These are phyloP conservation scores for Berberis thunbergii DNA, from an alignment of 164 flowering plant species.

Conservation along the genomic window DNA sequence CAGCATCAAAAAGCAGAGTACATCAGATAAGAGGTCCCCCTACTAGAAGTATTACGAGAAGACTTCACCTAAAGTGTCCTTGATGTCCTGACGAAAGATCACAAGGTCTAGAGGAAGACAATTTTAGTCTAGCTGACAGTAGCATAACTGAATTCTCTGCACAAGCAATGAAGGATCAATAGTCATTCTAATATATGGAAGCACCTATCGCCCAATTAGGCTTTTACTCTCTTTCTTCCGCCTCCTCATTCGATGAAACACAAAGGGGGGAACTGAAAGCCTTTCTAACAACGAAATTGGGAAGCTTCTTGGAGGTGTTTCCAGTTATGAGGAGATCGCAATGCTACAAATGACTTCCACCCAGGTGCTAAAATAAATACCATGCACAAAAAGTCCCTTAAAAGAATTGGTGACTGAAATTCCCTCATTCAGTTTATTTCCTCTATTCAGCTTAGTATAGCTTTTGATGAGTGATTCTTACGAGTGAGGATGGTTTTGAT, in stretches of 20 bases:
- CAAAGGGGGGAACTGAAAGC: constrained; percentile 12
- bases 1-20: constrained; percentile 8
- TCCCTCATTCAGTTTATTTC: not conserved
- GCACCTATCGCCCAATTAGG: constrained; percentile 17
- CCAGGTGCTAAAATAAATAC: constrained; percentile 30
- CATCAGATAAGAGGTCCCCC: constrained; percentile 3
- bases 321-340: constrained; percentile 52
- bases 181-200: constrained; percentile 20
- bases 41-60: constrained; percentile 13
- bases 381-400: no score
- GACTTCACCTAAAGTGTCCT: constrained; percentile 48
- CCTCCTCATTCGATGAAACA: constrained; percentile 17
- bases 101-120: constrained; percentile 36
- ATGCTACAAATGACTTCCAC: constrained; percentile 70
- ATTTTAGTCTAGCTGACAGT: constrained; percentile 30
- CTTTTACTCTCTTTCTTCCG: constrained; percentile 25
- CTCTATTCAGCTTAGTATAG: not conserved
- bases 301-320: constrained; percentile 47
- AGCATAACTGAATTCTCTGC: constrained; percentile 25
- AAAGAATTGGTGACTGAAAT: no score
- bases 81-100: constrained; percentile 35
- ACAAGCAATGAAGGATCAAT: constrained; percentile 11
- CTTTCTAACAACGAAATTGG: constrained; percentile 13
- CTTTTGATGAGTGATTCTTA: not conserved
- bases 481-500: not conserved